A percentile compares a stretch with the other conserved stretches of the same genome.
Conservation (phyloP, 2,329 filamentous ascomycete species). For the Pestalotiopsis sp. region DNA sequence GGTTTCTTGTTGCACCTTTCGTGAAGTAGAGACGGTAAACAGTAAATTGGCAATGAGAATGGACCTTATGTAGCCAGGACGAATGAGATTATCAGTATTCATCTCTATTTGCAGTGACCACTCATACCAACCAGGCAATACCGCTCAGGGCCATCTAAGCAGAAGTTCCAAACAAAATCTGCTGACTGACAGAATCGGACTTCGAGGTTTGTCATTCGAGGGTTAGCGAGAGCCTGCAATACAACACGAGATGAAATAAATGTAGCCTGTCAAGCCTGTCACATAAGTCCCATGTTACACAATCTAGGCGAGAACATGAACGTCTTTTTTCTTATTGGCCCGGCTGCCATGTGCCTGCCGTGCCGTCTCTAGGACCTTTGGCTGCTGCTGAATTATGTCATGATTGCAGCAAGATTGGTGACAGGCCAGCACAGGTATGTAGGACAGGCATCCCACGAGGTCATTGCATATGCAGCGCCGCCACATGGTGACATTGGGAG, state of each 20-base stretch:
- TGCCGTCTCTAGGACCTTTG: background rate
- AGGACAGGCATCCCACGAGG: background rate
- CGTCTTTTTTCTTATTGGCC: background rate
- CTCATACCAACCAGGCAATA: background rate
- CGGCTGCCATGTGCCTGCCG: background rate
- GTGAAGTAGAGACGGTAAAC: background rate
- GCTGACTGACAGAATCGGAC: background rate
- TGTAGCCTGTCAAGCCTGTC: background rate
- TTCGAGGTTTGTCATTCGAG: background rate
- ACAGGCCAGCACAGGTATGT: background rate
- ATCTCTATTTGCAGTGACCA: background rate
- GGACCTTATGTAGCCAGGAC: too few relatives aligned
- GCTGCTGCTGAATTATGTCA: background rate
- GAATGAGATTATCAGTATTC: too few relatives aligned
- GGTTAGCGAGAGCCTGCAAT: background rate
- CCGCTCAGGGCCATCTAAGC: background rate
- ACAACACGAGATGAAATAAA: background rate
- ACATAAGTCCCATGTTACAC: background rate
- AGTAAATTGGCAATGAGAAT: background rate
- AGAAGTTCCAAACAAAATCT: background rate
- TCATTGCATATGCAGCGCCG: background rate
- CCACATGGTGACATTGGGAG: background rate
- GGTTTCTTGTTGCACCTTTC: too few relatives aligned
- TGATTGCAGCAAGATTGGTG: background rate
- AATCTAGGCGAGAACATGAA: background rate